Conservation (phyloP, 2,329 filamentous ascomycete genomes). For the Polychaeton citri region DNA sequence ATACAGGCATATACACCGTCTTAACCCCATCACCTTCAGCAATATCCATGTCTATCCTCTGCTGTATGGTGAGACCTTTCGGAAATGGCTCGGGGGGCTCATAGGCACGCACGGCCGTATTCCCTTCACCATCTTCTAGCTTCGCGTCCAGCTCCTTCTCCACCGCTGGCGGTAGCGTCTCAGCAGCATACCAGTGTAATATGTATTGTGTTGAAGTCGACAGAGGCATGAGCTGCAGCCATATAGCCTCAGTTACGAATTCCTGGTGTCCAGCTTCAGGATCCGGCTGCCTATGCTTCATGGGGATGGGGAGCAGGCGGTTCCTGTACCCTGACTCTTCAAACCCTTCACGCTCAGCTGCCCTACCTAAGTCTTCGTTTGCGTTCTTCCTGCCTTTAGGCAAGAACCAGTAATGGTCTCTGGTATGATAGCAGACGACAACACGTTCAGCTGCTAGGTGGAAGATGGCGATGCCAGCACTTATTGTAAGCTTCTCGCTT, state of each 20-base stretch:
- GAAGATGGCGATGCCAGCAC: conserved; percentile 37
- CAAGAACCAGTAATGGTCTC: conserved; percentile 32
- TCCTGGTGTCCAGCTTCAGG: conserved; percentile 15
- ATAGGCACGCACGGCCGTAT: conserved; percentile 5
- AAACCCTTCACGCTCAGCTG: conserved; percentile 36
- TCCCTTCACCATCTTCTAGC: conserved; percentile 9
- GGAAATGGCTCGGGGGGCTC: conserved; percentile 25
- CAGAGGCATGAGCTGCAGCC: conserved; percentile 31
- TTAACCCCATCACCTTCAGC: conserved; percentile 19
- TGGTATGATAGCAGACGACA: conserved; percentile 33
- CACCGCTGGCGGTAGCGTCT: conserved; percentile 28
- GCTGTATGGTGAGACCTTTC: conserved; percentile 19
- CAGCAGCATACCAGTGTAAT: conserved; percentile 35
- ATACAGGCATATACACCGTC: conserved; percentile 29
- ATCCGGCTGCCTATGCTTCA: conserved; percentile 30
- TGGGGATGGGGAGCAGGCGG: conserved; percentile 33
- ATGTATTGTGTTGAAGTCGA: conserved; percentile 26
- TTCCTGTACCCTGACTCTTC: conserved; percentile 40
- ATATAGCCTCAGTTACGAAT: conserved; percentile 31
- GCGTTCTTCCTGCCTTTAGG: conserved; percentile 37
- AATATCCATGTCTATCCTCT: conserved; percentile 26
- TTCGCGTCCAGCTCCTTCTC: conserved; percentile 5
- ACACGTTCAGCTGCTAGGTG: conserved; percentile 33
- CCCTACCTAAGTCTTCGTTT: conserved; percentile 28
- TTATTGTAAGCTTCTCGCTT: conserved; percentile 17